Evolutionary conservation across 2,329 filamentous ascomycete genomes (phyloP), one percentile per base, ranked within the genome.

Genomic region (Venturiaceae sp.): DNA sequence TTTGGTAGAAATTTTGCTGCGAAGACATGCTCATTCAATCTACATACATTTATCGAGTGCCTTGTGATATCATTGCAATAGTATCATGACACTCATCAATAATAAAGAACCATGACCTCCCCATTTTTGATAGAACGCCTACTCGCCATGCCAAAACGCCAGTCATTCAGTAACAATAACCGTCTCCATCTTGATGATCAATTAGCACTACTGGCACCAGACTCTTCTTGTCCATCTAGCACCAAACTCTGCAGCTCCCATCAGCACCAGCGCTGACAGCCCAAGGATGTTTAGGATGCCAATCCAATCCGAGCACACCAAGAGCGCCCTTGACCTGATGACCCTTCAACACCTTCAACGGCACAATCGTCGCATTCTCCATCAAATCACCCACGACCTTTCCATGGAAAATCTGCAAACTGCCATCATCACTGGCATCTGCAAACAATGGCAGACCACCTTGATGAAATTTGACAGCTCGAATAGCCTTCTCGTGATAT

Each of bases 231-330:
- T n/a, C 41, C 41, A 28, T 28, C 28, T 53, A 77, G 62, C 66
- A 88, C 92, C 92, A 99, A 70, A 99, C 74, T 67, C 92, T 85
- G 74, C 90, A 89, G 14, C 88, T 95, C 44, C 92, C 92, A 77
- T 99, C 94, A 1, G 92, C 92, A 65, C 94, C 94, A 52, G 92
- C 92, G 77, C 88, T 95, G 57, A 96, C 86, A 73, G 88, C 87
- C 94, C 94, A 97, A 2, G 92, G 90, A 73, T 97, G 90, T 63
- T 82, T 83, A 5, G 91, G 90, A 77, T 99, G 94, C 95, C 95
- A 99, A 68, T 96, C 90, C 30, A 99, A 77, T 71, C 96, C 92
- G 78, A 97, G 80, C 16, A 97, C 92, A 64, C 94, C 94, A 60
- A 99, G 75, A 64, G 91, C 87, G 68, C 83, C 87, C 68, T 88